A percentile compares a stretch with the other conserved stretches of the same genome.
Evolutionary conservation across 2,329 filamentous ascomycete genomes (phyloP).

Genomic region (Penicillium sp.): DNA sequence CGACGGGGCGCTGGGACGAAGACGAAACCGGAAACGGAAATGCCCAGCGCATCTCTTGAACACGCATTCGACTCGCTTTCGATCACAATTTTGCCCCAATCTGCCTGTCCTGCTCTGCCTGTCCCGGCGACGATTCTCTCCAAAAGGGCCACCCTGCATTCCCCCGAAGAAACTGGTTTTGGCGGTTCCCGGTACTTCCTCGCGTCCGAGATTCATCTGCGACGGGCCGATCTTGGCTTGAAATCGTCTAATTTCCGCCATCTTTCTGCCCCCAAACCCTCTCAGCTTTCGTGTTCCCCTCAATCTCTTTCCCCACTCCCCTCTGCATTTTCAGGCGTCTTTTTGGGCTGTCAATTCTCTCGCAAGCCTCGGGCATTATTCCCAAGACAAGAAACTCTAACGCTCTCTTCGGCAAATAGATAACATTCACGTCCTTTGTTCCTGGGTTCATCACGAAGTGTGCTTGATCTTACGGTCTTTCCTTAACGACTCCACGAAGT

Average conservation of each 20-base stretch:
- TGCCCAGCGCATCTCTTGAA: slow-evolving; percentile 13
- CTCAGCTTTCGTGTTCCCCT: not conserved
- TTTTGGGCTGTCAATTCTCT: not conserved
- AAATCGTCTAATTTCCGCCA: slow-evolving; percentile 3
- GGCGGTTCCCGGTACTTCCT: slow-evolving; percentile 7
- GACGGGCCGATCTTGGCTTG: not conserved
- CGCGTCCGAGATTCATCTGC: slow-evolving; percentile 3
- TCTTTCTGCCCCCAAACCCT: slow-evolving; percentile 1
- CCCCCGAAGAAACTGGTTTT: slow-evolving; percentile 11
- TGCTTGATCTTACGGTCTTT: slow-evolving; percentile 35
- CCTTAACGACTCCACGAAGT: slow-evolving; percentile 41
- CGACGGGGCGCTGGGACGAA: not conserved
- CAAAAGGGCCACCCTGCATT: not conserved
- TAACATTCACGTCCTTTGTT: slow-evolving; percentile 26
- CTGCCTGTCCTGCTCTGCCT: not conserved
- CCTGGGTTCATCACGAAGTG: slow-evolving; percentile 28
- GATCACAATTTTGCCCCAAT: not conserved
- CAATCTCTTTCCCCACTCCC: not conserved
- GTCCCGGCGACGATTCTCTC: not conserved
- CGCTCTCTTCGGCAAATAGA: slow-evolving; percentile 12
- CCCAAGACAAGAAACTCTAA: slow-evolving; percentile 8
- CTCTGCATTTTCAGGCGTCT: not conserved
- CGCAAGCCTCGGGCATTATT: not conserved
- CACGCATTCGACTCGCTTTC: not conserved
- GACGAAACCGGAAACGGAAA: slow-evolving; percentile 23